These are phyloP conservation scores for Cyberlindnera veronae DNA, from an alignment of 805 yeast genomes.

Conservation along the genomic window DNA sequence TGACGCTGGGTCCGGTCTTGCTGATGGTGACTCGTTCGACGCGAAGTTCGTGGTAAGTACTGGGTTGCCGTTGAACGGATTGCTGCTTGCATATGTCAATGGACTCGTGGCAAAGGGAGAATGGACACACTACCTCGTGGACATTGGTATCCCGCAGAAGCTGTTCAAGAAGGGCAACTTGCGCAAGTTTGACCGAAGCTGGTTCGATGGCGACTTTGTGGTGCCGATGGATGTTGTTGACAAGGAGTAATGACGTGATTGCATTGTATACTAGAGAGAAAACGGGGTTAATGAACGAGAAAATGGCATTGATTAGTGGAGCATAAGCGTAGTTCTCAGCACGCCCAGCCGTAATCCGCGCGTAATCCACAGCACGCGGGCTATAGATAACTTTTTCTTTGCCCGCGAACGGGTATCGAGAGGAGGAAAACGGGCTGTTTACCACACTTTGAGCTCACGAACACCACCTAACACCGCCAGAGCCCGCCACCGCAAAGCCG, in stretches of 20 bases:
- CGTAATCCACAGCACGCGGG: not conserved
- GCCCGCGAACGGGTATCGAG: too few species aligned
- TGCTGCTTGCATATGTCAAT: slow-evolving; percentile 56
- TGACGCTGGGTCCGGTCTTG: slow-evolving; percentile 74
- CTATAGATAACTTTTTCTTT: too few species aligned
- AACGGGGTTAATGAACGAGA: too few species aligned
- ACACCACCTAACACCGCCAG: too few species aligned
- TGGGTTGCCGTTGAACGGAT: slow-evolving; percentile 69
- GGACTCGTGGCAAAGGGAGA: slow-evolving; percentile 47
- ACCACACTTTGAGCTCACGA: too few species aligned
- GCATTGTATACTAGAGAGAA: too few species aligned
- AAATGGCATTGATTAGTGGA: not conserved
- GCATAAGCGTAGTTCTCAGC: too few species aligned
- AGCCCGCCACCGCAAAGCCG: too few species aligned
- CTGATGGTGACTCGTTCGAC: slow-evolving; percentile 35
- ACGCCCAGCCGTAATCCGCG: slow-evolving; percentile 1
- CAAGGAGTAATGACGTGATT: slow-evolving; percentile 4
- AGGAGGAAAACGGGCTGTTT: too few species aligned
- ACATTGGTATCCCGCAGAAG: slow-evolving; percentile 65
- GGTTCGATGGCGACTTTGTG: slow-evolving; percentile 24
- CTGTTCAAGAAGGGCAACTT: slow-evolving; percentile 43
- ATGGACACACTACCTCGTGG: slow-evolving; percentile 57
- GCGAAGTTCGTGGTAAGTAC: slow-evolving; percentile 62
- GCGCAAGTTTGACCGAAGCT: slow-evolving; percentile 44
- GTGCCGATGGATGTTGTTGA: slow-evolving; percentile 13